phyloP scores from a whole-genome alignment of 768 basidiomycete genomes.

The Crassisporium funariophilum region DNA sequence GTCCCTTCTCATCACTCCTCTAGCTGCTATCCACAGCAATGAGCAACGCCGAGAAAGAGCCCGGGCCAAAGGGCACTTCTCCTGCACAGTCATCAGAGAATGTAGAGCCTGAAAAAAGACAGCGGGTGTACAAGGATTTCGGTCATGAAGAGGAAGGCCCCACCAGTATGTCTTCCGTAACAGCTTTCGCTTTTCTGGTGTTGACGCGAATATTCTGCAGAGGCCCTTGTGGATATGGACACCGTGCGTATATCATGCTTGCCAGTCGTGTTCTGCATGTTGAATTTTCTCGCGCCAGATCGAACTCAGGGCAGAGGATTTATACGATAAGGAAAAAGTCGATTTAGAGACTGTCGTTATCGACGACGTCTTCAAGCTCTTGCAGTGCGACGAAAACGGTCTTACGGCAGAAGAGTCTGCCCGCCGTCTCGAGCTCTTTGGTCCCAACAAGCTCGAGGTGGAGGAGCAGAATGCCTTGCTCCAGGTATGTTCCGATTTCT shows the following conservation, averaged over 20 bases:
- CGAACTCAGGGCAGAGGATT: slow-evolving; percentile 88
- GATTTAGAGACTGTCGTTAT: slow-evolving; percentile 96
- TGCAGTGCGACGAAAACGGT: slow-evolving; percentile 88
- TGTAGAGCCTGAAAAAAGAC: slow-evolving; percentile 49
- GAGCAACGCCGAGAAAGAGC: slow-evolving; percentile 52
- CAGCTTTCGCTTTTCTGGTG: slow-evolving; percentile 10
- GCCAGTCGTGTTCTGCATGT: slow-evolving; percentile 9
- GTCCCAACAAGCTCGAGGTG: slow-evolving; percentile 91
- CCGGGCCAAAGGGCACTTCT: slow-evolving; percentile 53
- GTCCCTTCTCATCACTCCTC: slow-evolving; percentile 7
- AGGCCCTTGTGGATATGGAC: slow-evolving; percentile 88
- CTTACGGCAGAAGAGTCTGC: slow-evolving; percentile 71
- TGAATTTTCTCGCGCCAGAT: slow-evolving; percentile 47
- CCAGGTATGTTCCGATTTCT: too few species aligned
- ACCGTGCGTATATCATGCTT: slow-evolving; percentile 45
- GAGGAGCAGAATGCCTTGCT: slow-evolving; percentile 92
- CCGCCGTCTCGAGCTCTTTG: slow-evolving; percentile 90
- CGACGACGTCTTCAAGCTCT: slow-evolving; percentile 94
- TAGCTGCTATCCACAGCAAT: slow-evolving; percentile 17
- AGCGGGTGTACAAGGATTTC: slow-evolving; percentile 89
- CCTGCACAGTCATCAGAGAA: slow-evolving; percentile 23
- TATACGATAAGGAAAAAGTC: slow-evolving; percentile 99
- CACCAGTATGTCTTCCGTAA: slow-evolving; percentile 54
- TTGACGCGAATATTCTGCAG: slow-evolving; percentile 36
- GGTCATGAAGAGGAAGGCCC: slow-evolving; percentile 70